These are phyloP conservation scores for Dactylellina sp. DNA, from an alignment of 2,329 filamentous ascomycete species.

Conservation along the genomic window DNA sequence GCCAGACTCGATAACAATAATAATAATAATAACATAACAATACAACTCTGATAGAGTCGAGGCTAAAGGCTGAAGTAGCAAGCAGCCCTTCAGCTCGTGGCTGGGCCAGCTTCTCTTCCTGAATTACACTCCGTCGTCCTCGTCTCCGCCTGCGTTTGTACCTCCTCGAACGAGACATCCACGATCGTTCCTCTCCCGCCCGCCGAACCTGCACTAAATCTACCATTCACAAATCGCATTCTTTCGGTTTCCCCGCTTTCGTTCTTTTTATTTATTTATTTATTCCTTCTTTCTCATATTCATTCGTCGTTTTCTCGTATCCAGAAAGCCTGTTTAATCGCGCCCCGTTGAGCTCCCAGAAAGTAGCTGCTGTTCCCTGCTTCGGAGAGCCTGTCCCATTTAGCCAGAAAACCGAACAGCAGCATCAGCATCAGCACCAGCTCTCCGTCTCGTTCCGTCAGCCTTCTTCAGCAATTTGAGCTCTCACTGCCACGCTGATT, in stretches of 20 bases:
- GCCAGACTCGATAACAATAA: no score
- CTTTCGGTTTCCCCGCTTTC: slow-evolving; percentile 3
- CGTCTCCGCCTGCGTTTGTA: slow-evolving; percentile 3
- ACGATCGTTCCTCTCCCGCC: neutral
- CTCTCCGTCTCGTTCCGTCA: slow-evolving; percentile 49
- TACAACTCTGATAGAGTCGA: neutral
- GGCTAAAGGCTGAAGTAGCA: slow-evolving; percentile 13
- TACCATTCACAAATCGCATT: slow-evolving; percentile 8
- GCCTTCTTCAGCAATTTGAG: neutral
- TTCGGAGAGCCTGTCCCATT: slow-evolving; percentile 26
- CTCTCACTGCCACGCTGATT: neutral
- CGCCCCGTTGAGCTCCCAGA: slow-evolving; percentile 3
- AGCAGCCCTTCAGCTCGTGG: slow-evolving; percentile 15
- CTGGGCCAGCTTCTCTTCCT: neutral
- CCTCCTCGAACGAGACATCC: slow-evolving; percentile 6
- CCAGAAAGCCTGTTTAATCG: neutral
- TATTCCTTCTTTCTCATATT: slow-evolving; percentile 2
- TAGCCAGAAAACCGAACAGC: slow-evolving; percentile 39
- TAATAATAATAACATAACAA: no score
- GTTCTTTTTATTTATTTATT: neutral
- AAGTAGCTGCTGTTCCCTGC: slow-evolving; percentile 11
- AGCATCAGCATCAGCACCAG: no score
- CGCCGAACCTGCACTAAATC: neutral
- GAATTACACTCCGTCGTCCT: slow-evolving; percentile 20
- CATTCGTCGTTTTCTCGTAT: slow-evolving; percentile 1